Evolutionary conservation across 2,329 filamentous ascomycete species (phyloP), one percentile per base, ranked within the genome.

Genomic region (Phaeosphaeria sp.): DNA sequence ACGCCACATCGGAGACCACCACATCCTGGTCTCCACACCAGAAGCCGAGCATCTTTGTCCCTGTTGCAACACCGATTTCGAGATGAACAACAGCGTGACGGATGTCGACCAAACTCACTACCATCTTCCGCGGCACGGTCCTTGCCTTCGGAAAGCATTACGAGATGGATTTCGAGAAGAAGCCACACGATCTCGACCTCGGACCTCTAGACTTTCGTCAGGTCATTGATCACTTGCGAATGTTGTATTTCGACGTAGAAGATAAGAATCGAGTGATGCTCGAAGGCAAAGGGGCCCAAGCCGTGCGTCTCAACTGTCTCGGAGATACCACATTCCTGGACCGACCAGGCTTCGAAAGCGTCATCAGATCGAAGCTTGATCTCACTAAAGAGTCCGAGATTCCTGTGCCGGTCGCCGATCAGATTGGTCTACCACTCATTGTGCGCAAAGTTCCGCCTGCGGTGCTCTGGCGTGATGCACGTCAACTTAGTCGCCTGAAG

Each of bases 261-360:
- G 43, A 45, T 5, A 6, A 6, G 20, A 22, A 4, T 25, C 21
- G 43, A 22, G 5, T 4, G 13, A 1, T 18, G 30, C 33, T 47
- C 24, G 4, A 17, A 4, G n/a, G 44, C 13, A 25, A 22, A 20
- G 30, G 21, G 1, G 18, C 53, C 49, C 20, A 27, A 33, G 57
- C 48, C n/a, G 63, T 66, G 13, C 54, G 51, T 9, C 53, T 66
- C 42, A 63, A 61, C 27, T 66, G 61, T 30, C 6, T 49, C 17
- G 59, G 55, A 17, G 59, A 64, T 42, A 42, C 49, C 18, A 39
- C 57, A 11, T 46, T 51, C 21, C 18, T 53, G 20, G 22, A 51
- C 7, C 53, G 49, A 7, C 50, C 52, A 15, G 22, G 49, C 18
- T 57, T 54, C 39, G 58, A 64, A 44, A 46, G 30, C 9, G 40